Evolutionary conservation across 306 rosid genomes (phyloP).

Genomic region (Pterocarpus macrocarpus): DNA sequence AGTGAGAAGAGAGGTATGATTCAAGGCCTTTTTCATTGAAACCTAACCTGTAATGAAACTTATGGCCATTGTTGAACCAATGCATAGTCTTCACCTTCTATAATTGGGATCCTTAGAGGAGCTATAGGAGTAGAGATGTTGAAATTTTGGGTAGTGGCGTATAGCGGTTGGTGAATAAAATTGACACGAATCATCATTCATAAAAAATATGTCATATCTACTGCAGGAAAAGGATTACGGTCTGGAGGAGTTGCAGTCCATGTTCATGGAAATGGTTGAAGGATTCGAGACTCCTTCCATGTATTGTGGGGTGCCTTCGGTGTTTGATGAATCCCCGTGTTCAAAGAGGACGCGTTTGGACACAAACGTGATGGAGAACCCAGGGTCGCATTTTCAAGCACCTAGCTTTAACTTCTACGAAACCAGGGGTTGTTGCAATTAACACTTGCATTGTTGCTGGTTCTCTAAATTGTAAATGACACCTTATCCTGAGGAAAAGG

Average conservation of each 20-base stretch:
- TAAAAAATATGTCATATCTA: not conserved
- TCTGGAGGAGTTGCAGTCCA: constrained; percentile 67
- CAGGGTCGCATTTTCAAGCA: constrained; percentile 39
- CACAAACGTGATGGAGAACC: not conserved
- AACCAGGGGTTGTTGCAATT: constrained; percentile 39
- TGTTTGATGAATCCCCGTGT: constrained; percentile 49
- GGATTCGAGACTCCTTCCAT: constrained; percentile 56
- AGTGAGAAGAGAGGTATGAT: constrained; percentile 71
- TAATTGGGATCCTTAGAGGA: not conserved
- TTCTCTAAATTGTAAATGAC: not conserved
- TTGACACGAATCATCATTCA: not conserved
- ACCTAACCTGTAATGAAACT: not conserved
- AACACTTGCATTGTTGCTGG: not conserved
- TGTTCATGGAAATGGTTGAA: constrained; percentile 76
- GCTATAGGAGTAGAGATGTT: not conserved
- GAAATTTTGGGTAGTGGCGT: not conserved
- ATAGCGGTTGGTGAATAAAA: not conserved
- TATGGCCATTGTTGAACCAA: too few relatives aligned
- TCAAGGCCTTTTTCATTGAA: not conserved
- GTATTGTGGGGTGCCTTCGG: constrained; percentile 45
- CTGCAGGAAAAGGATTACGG: constrained; percentile 59
- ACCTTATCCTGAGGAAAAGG: not conserved
- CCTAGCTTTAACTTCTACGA: constrained; percentile 42
- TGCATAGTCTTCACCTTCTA: not conserved
- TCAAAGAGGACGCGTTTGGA: constrained; percentile 57